Evolutionary conservation across 331 rosid genomes (phyloP).

Genomic region (Rosa hybrid): DNA sequence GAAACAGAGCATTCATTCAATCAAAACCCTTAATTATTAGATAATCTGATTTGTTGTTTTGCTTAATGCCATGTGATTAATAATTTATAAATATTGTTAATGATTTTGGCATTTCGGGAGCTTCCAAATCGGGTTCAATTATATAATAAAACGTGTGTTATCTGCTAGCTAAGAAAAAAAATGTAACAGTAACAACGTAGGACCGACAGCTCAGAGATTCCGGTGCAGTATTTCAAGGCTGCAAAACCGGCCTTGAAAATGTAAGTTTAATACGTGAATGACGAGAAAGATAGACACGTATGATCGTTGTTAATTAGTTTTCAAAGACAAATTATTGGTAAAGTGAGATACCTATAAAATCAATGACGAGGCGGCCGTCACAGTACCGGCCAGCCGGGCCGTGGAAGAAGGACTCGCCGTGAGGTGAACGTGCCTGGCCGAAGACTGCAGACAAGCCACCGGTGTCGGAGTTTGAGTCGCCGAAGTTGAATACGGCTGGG

Average conservation of each 20-base stretch:
- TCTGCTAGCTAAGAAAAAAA: not conserved
- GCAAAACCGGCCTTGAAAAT: not conserved
- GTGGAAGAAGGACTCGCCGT: constrained; percentile 67
- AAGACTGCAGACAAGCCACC: constrained; percentile 89
- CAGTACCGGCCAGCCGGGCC: constrained; percentile 75
- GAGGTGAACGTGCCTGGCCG: constrained; percentile 72
- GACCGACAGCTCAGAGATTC: not conserved
- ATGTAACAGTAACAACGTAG: not conserved
- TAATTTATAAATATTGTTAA: not conserved
- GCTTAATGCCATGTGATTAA: not conserved
- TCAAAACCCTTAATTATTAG: not conserved
- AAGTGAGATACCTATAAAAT: constrained; percentile 61
- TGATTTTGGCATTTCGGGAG: not conserved
- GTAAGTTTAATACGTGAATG: not conserved
- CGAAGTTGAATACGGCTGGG: constrained; percentile 82
- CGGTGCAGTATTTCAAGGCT: not conserved
- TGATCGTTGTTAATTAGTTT: too few species aligned
- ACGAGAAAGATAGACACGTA: not conserved
- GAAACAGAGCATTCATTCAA: constrained; percentile 14
- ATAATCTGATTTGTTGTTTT: not conserved
- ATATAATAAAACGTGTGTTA: not conserved
- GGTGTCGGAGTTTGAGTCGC: constrained; percentile 91
- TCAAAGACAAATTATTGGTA: not conserved
- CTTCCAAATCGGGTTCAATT: not conserved
- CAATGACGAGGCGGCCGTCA: constrained; percentile 83